Percentiles rank a stretch among this genome's conserved stretches.
phyloP scores from a whole-genome alignment of 352 stramenopile genomes.

The Globisporangium camurandrum region DNA sequence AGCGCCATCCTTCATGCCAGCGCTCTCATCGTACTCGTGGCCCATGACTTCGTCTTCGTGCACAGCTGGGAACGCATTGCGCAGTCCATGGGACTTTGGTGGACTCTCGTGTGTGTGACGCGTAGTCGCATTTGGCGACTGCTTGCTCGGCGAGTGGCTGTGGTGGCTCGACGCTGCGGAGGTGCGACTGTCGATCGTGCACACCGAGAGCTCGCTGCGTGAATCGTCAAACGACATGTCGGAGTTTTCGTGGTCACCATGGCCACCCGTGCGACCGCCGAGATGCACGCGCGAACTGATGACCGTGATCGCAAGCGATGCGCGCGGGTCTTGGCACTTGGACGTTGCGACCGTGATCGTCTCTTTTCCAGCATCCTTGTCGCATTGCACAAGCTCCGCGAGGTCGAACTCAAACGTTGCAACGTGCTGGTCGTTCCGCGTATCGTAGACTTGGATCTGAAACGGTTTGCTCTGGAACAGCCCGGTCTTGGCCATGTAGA shows the following conservation, averaged over 20 bases:
- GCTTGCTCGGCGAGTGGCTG: constrained; percentile 12
- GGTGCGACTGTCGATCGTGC: constrained; percentile 44
- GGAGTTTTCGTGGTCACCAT: constrained; percentile 16
- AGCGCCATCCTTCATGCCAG: constrained; percentile 10
- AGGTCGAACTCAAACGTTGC: constrained; percentile 66
- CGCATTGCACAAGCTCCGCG: constrained; percentile 50
- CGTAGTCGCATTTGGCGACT: constrained; percentile 9
- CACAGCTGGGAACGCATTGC: constrained; percentile 4
- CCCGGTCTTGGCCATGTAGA: constrained; percentile 69
- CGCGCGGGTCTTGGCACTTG: constrained; percentile 56
- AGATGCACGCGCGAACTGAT: constrained; percentile 41
- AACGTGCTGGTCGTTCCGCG: constrained; percentile 39
- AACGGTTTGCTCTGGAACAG: constrained; percentile 68
- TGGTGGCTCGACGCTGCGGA: constrained; percentile 28
- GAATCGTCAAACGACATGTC: constrained; percentile 49
- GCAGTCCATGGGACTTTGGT: constrained; percentile 8
- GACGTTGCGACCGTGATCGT: constrained; percentile 41
- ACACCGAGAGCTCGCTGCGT: constrained; percentile 52
- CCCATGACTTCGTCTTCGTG: constrained; percentile 11
- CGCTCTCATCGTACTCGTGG: constrained; percentile 2
- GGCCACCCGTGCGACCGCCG: constrained; percentile 2
- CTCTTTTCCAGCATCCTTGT: constrained; percentile 58
- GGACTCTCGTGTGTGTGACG: constrained; percentile 2
- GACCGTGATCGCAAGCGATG: constrained; percentile 53
- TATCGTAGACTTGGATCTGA: constrained; percentile 56